Base-by-base conservation (phyloP, 2,329 filamentous ascomycete genomes). In the Alternaria sp. region DNA sequence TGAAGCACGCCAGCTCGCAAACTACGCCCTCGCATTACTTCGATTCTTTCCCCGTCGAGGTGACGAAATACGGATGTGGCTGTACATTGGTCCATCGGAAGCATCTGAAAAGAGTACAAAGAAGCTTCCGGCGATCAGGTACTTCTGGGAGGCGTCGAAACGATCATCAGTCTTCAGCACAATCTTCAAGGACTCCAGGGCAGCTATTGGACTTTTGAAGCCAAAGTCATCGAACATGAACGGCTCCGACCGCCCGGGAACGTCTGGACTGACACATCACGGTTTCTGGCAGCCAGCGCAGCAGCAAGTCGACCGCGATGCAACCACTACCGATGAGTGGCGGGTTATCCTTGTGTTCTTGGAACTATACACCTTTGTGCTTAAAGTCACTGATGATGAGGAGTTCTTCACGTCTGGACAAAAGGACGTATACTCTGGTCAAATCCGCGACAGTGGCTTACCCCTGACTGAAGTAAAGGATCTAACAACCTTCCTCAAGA, bases 301-400 rank as follows among this genome's bases (percentile, higher is more conserved):
- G 30, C 68, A 76, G 34, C 66, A 75, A 38, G 43, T 71, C 24
- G 67, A 75, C 14, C 72, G 75, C 34, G 72, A 78, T 75, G 54
- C 71, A 67, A 64, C 83, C 74, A 78, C 83, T 79, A 79, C 84
- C 26, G 86, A 89, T 67, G 93, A 98, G 74, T 99, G 95, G 95
- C 89, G 91, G 18, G 89, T 95, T 1, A 87, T 97, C 42, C 83
- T 98, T 0, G 85, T 99, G 0, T 98, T 99, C 73, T 84, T 99
- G 6, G 95, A 99, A 71, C 85, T 99, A 0, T 99, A 97, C 75
- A 93, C 91, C 2, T 98, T 98, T 75, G 88, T 97, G 3, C 82
- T 98, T 12, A 91, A 95, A 68, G 88, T 98, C 34, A 96, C 94
- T 75, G 95, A 99, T 68, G 95, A 99, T 65, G 94, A 98, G 67